phyloP scores from a whole-genome alignment of 108 stramenopile species.

The Nitzschia sp. region DNA sequence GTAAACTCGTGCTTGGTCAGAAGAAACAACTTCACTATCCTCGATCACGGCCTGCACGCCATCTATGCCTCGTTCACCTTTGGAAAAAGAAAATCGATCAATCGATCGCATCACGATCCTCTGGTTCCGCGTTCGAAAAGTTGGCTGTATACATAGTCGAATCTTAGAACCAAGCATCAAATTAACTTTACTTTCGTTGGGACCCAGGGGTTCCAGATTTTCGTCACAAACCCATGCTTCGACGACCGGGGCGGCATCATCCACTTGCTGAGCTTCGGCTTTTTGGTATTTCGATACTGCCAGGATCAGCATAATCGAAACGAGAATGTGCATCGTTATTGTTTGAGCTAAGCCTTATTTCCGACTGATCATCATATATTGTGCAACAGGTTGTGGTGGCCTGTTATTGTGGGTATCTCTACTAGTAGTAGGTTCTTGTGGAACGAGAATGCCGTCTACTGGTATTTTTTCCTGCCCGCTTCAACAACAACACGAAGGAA shows the following conservation, averaged over 20 bases:
- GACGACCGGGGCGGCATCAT: not conserved
- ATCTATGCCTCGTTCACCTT: conserved; percentile 2
- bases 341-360: too few relatives aligned
- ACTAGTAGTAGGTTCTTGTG: too few relatives aligned
- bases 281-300: not conserved
- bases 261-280: too few relatives aligned
- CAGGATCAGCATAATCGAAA: not conserved
- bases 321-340: too few relatives aligned
- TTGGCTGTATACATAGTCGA: conserved; percentile 4
- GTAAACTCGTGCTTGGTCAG: not conserved
- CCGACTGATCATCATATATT: too few relatives aligned
- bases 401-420: too few relatives aligned
- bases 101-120: conserved; percentile 2
- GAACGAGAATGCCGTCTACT: too few relatives aligned
- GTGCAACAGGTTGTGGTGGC: too few relatives aligned
- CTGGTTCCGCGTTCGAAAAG: not conserved
- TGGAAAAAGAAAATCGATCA: conserved; percentile 9
- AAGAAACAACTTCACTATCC: not conserved
- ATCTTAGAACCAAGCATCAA: not conserved
- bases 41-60: not conserved
- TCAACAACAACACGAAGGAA: too few relatives aligned
- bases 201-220: not conserved
- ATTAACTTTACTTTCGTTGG: not conserved
- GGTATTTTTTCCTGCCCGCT: too few relatives aligned
- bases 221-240: conserved; percentile 9